phyloP scores from a whole-genome alignment of 2,329 filamentous ascomycete genomes.

The Rhynchosporium graminicola region DNA sequence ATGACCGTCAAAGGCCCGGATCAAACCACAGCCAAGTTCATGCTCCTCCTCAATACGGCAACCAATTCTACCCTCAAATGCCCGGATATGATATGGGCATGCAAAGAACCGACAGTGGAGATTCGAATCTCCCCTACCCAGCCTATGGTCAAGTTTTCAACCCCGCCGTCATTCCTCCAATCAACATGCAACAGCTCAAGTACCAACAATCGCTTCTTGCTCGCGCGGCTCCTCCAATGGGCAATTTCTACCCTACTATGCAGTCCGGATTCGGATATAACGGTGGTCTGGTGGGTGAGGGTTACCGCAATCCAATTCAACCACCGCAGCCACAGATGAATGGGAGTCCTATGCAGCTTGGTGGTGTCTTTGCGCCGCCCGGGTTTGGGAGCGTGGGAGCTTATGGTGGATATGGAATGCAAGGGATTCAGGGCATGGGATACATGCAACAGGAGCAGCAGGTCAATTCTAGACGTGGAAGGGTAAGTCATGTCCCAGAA shows the following conservation, averaged over 20 bases:
- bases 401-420: constrained; percentile 49
- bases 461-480: constrained; percentile 57
- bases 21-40: constrained; percentile 54
- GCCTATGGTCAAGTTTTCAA: constrained; percentile 56
- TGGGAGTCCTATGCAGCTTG: constrained; percentile 42
- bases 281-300: constrained; percentile 52
- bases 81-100: constrained; percentile 52
- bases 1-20: constrained; percentile 55
- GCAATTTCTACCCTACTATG: constrained; percentile 58
- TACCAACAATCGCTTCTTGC: constrained; percentile 61
- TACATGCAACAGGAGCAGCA: constrained; percentile 59
- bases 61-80: constrained; percentile 56
- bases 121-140: constrained; percentile 53
- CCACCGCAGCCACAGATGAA: constrained; percentile 45
- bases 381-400: constrained; percentile 51
- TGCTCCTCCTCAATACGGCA: constrained; percentile 42
- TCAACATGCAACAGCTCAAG: constrained; percentile 55
- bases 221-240: constrained; percentile 51
- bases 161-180: constrained; percentile 48
- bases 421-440: constrained; percentile 50
- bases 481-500: constrained; percentile 45
- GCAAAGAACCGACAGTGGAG: constrained; percentile 55
- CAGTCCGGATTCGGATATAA: constrained; percentile 57
- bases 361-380: constrained; percentile 50
- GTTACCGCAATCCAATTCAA: constrained; percentile 56